Percentiles rank a stretch among this genome's conserved stretches.
These are phyloP conservation scores for Cryptosporidium meleagridis DNA, from an alignment of 169 alveolate genomes.

Conservation along the genomic window DNA sequence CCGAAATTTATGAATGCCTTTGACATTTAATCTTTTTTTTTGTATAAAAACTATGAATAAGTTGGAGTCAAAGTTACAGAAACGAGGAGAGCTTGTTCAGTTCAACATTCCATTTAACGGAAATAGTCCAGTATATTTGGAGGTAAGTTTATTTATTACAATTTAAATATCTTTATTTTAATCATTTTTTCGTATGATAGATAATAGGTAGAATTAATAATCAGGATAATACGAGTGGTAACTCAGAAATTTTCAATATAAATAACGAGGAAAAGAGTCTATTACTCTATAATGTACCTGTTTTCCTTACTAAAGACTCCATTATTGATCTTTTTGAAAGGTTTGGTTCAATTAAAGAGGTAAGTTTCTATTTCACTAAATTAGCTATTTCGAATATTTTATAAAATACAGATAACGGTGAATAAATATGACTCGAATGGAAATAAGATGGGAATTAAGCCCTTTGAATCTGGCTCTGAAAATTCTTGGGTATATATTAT, in stretches of 20 bases:
- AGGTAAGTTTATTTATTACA: constrained; percentile 21
- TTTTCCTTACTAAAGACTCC: not conserved
- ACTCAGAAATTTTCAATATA: not conserved
- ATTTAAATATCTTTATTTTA: not conserved
- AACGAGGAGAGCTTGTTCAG: constrained; percentile 25
- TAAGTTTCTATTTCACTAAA: not conserved
- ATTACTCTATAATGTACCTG: constrained; percentile 25
- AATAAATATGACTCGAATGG: not conserved
- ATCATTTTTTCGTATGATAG: not conserved
- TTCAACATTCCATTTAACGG: constrained; percentile 36
- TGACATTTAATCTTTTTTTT: constrained; percentile 12
- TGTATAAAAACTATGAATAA: not conserved
- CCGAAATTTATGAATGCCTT: not conserved
- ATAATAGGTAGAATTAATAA: constrained; percentile 45
- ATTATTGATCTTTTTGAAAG: constrained; percentile 7
- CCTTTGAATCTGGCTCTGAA: not conserved
- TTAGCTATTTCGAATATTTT: not conserved
- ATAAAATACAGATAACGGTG: not conserved
- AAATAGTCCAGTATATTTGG: constrained; percentile 28
- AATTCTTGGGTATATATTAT: constrained; percentile 56
- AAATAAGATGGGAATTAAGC: not conserved
- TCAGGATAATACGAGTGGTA: not conserved
- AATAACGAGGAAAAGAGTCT: constrained; percentile 9
- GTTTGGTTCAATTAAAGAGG: constrained; percentile 57
- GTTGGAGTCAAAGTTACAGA: not conserved